Base-by-base conservation (phyloP, 306 rosid genomes). In the Castanospermum australe region DNA sequence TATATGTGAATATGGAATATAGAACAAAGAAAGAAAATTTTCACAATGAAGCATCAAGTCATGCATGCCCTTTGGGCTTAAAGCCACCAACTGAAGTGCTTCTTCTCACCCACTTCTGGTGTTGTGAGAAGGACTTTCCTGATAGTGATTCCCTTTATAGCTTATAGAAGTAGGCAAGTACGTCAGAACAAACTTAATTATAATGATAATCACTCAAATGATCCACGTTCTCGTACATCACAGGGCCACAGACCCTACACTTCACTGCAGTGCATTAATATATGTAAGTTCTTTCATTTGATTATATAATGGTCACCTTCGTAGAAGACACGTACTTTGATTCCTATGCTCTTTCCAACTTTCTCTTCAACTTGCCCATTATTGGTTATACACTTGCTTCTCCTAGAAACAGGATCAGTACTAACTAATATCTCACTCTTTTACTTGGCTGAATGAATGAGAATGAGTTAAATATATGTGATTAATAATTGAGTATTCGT, bases 101-200 rank as follows among this genome's bases (percentile, higher is more conserved):
- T 28, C 14, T 35, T 33, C 28, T 62, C 5, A 20, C 62, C 61
- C 36, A 30, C 56, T 55, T 73, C 17, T 73, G 4, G 18, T 42
- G 57, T 25, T 3, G n/a, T 28, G 45, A 10, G 21, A 74, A 42
- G 47, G 79, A 73, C 11, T 41, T 24, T 4, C 7, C 6, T 74
- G 57, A 59, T 15, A 8, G 36, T 60, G 67, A 75, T 75, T 75
- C 70, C 35, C 30, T n/a, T n/a, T n/a, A n/a, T n/a, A n/a, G n/a
- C n/a, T 17, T 20, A 60, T 55, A 45, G n/a, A 20, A 55, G 39
- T 17, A 56, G 67, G 44, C 79, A 75, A 30, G 47, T 42, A 22
- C n/a, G n/a, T n/a, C n/a, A 56, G 54, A 24, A 54, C 39, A n/a
- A 20, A 71, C 22, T 11, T 0, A 3, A 52, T 54, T 30, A n/a